Evolutionary conservation across 2,329 filamentous ascomycete species (phyloP), one percentile per base, ranked within the genome.

Genomic region (Hypoxylon sp.): DNA sequence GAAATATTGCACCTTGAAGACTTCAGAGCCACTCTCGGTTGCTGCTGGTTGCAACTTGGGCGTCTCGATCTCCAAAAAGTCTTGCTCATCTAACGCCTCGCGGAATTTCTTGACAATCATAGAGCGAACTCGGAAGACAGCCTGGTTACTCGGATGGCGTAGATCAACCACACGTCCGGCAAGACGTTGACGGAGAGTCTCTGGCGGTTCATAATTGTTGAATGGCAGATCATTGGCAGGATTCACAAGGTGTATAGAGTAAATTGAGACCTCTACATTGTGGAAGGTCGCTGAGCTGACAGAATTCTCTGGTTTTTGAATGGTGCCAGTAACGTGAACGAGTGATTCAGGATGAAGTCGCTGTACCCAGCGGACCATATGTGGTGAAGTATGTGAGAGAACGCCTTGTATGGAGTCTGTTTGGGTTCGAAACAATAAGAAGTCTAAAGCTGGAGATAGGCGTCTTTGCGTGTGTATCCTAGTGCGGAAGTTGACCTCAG

Each of bases 1-100:
- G 73, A 96, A 96, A 74, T 97, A 96, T 67, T 93, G 89, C 40
- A 96, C 83, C 68, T 90, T 86, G 78, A 96, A 97, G 4, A 96
- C 92, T 58, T 90, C 91, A 11, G 91, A 87, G 36, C 92, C 92
- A 37, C 90, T 95, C 71, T 97, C 92, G 1, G 91, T 96, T 2
- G 91, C 91, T 7, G 89, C 86, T 2, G 90, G 90, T 75, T 96
- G 91, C 34, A 96, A 77, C 73, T 96, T 96, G 1, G 92, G 92
- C 0, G 91, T 95, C 68, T 96, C 90, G 54, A 97, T 96, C 71
- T 97, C 92, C 50, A 96, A 87, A 68, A 97, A 97, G 12, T 84
- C 87, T 55, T 87, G 77, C 2, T 80, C 77, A 60, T 93, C 88
- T 1, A 97, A 80, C 2, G 87, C 84, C 5, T 80, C 72, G 36